These are phyloP conservation scores for Erodium moschatum DNA, from an alignment of 441 rosid species.

Conservation along the genomic window DNA sequence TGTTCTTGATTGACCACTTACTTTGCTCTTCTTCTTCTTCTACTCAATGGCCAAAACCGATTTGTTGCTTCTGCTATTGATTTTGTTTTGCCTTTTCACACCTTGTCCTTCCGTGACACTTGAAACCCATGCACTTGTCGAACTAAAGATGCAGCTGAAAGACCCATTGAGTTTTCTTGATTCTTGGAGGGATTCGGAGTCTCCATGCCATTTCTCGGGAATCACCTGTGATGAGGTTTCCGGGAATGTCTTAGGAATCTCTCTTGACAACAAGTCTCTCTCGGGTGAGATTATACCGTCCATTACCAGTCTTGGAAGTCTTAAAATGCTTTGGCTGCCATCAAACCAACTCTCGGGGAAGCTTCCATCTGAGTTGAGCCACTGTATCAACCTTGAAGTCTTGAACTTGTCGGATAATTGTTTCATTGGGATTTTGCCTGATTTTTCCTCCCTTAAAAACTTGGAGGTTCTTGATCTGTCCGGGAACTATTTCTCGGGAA, in stretches of 20 bases:
- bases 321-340: constrained; percentile 39
- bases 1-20: not conserved
- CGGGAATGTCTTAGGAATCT: constrained; percentile 42
- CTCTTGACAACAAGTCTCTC: constrained; percentile 40
- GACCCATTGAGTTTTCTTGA: constrained; percentile 48
- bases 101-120: constrained; percentile 30
- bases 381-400: constrained; percentile 40
- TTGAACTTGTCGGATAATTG: constrained; percentile 50
- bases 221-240: constrained; percentile 41
- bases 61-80: constrained; percentile 13
- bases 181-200: constrained; percentile 57
- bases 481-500: constrained; percentile 41
- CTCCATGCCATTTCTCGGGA: constrained; percentile 56
- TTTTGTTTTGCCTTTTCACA: constrained; percentile 26
- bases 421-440: constrained; percentile 50
- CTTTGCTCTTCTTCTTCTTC: not conserved
- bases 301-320: constrained; percentile 39
- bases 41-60: constrained; percentile 25
- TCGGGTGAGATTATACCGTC: constrained; percentile 58
- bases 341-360: constrained; percentile 41
- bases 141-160: constrained; percentile 47
- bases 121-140: constrained; percentile 52
- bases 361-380: constrained; percentile 41
- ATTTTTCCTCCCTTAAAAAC: constrained; percentile 42
- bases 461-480: constrained; percentile 51